A percentile compares a stretch with the other conserved stretches of the same genome.
phyloP scores from a whole-genome alignment of 2,329 filamentous ascomycete genomes.

The Aschersonia sp. region DNA sequence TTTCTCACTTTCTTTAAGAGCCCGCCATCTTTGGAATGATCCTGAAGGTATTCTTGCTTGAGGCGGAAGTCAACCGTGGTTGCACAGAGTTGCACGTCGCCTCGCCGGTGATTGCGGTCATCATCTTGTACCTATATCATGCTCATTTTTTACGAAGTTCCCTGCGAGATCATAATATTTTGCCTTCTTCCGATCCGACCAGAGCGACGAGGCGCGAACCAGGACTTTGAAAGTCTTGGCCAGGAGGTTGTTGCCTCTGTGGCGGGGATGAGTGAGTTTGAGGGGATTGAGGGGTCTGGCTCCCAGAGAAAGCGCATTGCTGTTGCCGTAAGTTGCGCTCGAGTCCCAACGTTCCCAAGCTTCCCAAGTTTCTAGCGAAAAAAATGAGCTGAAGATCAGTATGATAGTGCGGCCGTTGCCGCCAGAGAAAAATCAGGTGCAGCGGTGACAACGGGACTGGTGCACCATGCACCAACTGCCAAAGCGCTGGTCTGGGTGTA shows the following conservation, averaged over 20 bases:
- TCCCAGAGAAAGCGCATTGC: conserved; percentile 42
- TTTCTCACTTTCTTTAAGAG: too few relatives aligned
- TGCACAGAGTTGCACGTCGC: too few relatives aligned
- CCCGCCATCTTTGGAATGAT: too few relatives aligned
- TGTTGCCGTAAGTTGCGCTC: conserved; percentile 34
- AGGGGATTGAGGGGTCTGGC: conserved; percentile 18
- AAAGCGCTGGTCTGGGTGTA: conserved; percentile 50
- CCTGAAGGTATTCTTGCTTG: too few relatives aligned
- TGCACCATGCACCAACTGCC: conserved; percentile 72
- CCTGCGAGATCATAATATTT: too few relatives aligned
- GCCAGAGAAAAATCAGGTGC: conserved; percentile 89
- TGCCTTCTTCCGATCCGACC: too few relatives aligned
- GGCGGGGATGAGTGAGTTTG: not conserved
- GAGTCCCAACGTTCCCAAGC: not conserved
- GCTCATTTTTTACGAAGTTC: too few relatives aligned
- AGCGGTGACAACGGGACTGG: conserved; percentile 70
- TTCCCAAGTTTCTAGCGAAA: not conserved
- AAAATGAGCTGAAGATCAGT: conserved; percentile 3
- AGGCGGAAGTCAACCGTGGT: too few relatives aligned
- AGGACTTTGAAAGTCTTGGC: not conserved
- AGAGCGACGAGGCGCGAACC: too few relatives aligned
- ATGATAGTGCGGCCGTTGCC: conserved; percentile 67
- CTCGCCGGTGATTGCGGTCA: too few relatives aligned
- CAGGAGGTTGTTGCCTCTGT: not conserved
- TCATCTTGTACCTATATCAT: too few relatives aligned